phyloP scores from a whole-genome alignment of 805 yeast species.

The Brettanomyces naardenensis region DNA sequence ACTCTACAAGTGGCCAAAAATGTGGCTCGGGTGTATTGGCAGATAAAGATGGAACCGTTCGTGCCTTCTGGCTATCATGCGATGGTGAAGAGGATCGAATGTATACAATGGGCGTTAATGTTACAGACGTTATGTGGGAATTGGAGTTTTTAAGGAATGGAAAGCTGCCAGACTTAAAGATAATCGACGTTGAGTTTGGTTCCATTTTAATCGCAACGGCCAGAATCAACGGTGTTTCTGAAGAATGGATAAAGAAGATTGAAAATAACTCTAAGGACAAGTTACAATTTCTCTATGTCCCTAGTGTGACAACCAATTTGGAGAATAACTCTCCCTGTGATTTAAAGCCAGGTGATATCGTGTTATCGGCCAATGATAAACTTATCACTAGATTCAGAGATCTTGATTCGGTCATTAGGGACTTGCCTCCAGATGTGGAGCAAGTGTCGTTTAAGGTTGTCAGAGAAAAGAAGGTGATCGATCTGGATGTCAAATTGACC shows the following conservation, averaged over 20 bases:
- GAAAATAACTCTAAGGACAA: conserved; percentile 49
- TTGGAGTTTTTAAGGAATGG: conserved; percentile 46
- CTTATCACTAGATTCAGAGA: conserved; percentile 64
- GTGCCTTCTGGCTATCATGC: conserved; percentile 81
- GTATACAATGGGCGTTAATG: conserved; percentile 74
- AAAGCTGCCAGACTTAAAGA: conserved; percentile 46
- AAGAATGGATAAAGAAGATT: conserved; percentile 66
- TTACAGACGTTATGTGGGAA: conserved; percentile 53
- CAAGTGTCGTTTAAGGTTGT: conserved; percentile 53
- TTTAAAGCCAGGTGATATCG: conserved; percentile 63
- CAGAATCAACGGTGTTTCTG: conserved; percentile 81
- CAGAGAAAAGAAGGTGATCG: conserved; percentile 59
- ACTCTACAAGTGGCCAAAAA: conserved; percentile 61
- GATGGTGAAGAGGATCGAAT: conserved; percentile 65
- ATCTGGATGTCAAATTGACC: conserved; percentile 56
- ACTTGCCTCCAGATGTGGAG: conserved; percentile 23
- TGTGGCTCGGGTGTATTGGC: conserved; percentile 73
- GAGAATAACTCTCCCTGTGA: conserved; percentile 23
- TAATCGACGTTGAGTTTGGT: conserved; percentile 74
- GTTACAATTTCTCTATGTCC: conserved; percentile 64
- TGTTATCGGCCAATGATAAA: conserved; percentile 60
- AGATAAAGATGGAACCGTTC: conserved; percentile 67
- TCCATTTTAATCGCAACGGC: conserved; percentile 66
- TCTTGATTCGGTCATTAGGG: conserved; percentile 39
- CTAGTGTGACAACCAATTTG: conserved; percentile 42